Conservation (phyloP, 176 grass and related monocot species). For the Aechmea fasciata region DNA sequence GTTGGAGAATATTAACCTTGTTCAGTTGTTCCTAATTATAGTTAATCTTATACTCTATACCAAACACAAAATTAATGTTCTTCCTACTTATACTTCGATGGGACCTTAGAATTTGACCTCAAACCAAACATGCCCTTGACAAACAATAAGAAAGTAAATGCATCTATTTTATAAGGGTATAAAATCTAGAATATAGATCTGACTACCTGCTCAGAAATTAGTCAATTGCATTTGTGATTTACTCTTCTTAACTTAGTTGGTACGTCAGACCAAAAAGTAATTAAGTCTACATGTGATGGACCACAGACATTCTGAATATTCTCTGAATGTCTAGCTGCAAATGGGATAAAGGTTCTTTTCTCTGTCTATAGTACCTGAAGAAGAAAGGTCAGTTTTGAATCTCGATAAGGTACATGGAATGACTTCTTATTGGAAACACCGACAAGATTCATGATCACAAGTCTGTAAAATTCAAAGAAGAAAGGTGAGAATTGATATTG, state of each 20-base stretch:
- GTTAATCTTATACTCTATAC: background rate
- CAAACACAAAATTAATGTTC: too few species aligned
- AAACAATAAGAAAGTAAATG: too few species aligned
- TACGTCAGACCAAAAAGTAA: too few species aligned
- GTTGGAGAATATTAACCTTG: background rate
- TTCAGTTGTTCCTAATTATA: background rate
- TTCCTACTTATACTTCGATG: too few species aligned
- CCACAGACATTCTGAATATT: background rate
- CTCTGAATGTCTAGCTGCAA: too few species aligned
- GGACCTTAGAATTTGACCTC: too few species aligned
- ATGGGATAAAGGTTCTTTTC: background rate
- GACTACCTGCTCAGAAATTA: too few species aligned
- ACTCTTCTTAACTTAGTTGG: too few species aligned
- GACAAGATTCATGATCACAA: conserved; percentile 93
- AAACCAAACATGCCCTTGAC: too few species aligned
- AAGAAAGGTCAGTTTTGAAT: conserved; percentile 98
- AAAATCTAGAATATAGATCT: too few species aligned
- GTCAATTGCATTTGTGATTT: too few species aligned
- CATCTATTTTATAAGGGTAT: too few species aligned
- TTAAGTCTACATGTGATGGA: background rate
- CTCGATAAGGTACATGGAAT: conserved; percentile 86
- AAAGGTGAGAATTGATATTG: background rate
- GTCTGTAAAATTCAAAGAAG: conserved; percentile 36
- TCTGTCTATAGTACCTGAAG: conserved; percentile 61
- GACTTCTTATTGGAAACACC: conserved; percentile 87